Base-by-base conservation (phyloP, 768 basidiomycete genomes). In the Rhizopogon vulgaris region DNA sequence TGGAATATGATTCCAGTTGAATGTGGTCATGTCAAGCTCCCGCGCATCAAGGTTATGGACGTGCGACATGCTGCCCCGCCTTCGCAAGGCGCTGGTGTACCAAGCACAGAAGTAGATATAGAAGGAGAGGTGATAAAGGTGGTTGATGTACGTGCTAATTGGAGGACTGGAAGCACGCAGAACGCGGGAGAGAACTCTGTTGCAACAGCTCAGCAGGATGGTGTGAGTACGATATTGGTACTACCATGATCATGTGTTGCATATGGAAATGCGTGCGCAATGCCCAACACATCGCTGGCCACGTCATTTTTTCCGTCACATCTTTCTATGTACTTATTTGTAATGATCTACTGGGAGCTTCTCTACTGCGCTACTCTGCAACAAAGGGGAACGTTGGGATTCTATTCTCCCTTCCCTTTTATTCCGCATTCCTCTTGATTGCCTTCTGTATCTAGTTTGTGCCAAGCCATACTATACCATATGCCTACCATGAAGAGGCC, bases 1-100 rank as follows among this genome's bases (percentile, higher is more conserved):
- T 92, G 88, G 86, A 78, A 75, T 27, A 62, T 90, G 30, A 76
- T 90, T 27, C 86, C 90, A 1, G 65, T 90, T 37, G 85, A 87
- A 53, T 89, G 87, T 64, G 90, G 90, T 32, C 71, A 79, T 57
- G 71, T 85, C 43, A 75, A 64, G 54, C 60, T 87, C 18, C 90
- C 90, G 14, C 68, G 70, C 22, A 76, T 92, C 57, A 78, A 71
- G 61, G 80, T 90, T 24, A 59, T 71, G n/a, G 70, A 79, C 36
- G 73, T 78, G 49, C 71, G 86, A 48, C 74, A 69, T 48, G 68
- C 58, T 6, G 59, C 67, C 15, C 56, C 66, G n/a, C 58, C 54
- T 42, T 58, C 59, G 24, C 68, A 61, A 41, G 61, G 61, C 11
- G 52, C 55, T 43, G 61, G 61, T 6, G 52, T 56, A 45, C 54